Evolutionary conservation across 331 rosid genomes (phyloP).

Genomic region (Rosa hybrid): DNA sequence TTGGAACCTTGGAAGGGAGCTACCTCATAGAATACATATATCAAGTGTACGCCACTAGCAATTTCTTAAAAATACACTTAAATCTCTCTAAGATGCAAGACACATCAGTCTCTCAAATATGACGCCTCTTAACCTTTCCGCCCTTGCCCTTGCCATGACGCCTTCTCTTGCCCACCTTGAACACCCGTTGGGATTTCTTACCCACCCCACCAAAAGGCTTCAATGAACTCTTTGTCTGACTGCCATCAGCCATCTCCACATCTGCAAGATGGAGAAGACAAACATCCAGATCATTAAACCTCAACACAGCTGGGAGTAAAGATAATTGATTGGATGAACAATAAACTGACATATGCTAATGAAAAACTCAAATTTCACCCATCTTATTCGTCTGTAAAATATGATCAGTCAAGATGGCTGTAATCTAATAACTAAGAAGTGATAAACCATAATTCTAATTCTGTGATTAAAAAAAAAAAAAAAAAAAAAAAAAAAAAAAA

Average conservation of each 20-base stretch:
- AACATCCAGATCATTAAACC: slow-evolving; percentile 8
- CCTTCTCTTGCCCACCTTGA: slow-evolving; percentile 74
- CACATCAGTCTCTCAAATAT: slow-evolving; percentile 39
- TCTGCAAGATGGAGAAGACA: slow-evolving; percentile 37
- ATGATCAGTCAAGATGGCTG: not conserved
- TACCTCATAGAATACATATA: not conserved
- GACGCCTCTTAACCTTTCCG: slow-evolving; percentile 50
- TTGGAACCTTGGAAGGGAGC: not conserved
- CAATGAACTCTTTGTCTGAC: slow-evolving; percentile 40
- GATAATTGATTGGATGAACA: not conserved
- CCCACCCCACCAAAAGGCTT: slow-evolving; percentile 73
- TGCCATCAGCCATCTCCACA: slow-evolving; percentile 58
- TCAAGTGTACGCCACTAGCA: not conserved
- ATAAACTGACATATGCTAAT: not conserved
- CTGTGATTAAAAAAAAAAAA: too few species aligned
- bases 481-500: too few species aligned
- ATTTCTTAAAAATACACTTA: not conserved
- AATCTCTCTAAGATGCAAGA: not conserved
- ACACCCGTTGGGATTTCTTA: slow-evolving; percentile 65
- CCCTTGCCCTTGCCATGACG: slow-evolving; percentile 63
- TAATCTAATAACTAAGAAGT: not conserved
- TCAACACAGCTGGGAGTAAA: not conserved
- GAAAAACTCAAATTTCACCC: not conserved
- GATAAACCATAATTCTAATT: not conserved
- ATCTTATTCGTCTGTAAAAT: too few species aligned